Evolutionary conservation across 176 grass and related monocot species (phyloP).

Genomic region (Eremochloa ophiuroides): DNA sequence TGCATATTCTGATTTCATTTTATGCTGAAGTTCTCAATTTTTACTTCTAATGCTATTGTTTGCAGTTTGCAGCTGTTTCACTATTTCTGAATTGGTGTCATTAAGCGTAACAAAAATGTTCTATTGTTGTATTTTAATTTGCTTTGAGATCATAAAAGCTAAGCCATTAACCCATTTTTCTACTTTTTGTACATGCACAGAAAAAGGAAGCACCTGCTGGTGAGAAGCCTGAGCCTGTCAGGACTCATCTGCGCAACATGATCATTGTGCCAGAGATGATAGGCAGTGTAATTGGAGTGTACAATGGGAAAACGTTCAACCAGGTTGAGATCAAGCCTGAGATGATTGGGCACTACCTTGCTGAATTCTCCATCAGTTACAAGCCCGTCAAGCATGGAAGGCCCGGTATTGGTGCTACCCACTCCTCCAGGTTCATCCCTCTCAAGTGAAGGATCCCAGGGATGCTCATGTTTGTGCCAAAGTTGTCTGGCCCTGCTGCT

Average conservation of each 20-base stretch:
- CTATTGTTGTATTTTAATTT: background rate
- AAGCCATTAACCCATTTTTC: background rate
- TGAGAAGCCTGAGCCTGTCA: conserved; percentile 67
- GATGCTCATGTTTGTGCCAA: background rate
- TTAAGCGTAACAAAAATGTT: background rate
- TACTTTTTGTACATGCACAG: conserved; percentile 33
- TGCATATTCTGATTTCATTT: background rate
- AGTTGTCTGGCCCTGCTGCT: background rate
- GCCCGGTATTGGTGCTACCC: conserved; percentile 75
- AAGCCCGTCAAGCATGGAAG: conserved; percentile 87
- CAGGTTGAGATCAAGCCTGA: conserved; percentile 73
- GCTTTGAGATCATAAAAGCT: background rate
- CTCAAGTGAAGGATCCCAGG: conserved; percentile 46
- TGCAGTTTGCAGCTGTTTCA: background rate
- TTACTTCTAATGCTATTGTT: background rate
- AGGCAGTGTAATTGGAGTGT: conserved; percentile 53
- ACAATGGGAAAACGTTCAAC: conserved; percentile 73
- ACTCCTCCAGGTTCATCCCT: conserved; percentile 78
- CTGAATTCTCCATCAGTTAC: conserved; percentile 70
- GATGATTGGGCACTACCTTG: conserved; percentile 84
- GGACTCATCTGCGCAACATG: conserved; percentile 78
- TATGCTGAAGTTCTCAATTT: background rate
- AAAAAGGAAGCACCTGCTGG: conserved; percentile 62
- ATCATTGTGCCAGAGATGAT: conserved; percentile 84
- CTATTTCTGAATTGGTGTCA: background rate